Base-by-base conservation (phyloP, 1,139 yeast species). In the Hansenula lynferdii region DNA sequence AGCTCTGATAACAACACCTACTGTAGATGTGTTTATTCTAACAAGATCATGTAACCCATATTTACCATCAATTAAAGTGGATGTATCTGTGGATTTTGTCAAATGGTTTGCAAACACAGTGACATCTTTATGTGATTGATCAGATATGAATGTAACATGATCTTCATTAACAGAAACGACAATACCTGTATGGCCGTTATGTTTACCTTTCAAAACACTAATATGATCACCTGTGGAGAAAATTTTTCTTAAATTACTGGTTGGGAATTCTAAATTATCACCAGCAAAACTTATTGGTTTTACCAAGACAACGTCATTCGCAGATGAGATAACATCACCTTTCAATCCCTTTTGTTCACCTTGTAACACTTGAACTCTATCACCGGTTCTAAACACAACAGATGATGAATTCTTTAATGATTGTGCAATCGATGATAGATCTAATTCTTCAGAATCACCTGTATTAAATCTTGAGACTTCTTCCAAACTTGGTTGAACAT, bases 211-310 rank as follows among this genome's bases (percentile, higher is more conserved):
- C 34, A 86, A 77, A 23, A 92, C 95, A 43, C 96, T 80, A 14
- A 94, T 96, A 58, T 92, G 97, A 61, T 92, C 98, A 70, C 98
- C 98, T 38, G 89, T 80, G 38, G 75, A 66, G 62, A 92, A 92
- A 37, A 85, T 79, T 60, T 92, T 92, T 56, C 97, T 77, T 55
- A 92, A 70, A 49, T 87, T 85, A 37, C 75, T 72, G 5, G 83
- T 75, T 20, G 97, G 97, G 34, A 90, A 85, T 52, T 80, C 85
- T 41, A 81, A 64, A 41, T 72, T 65, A 47, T 71, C 64, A 47
- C 68, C 53, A 43, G 66, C 43, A 45, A 43, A 76, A 64, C 64
- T 74, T 57, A 64, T 67, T 60, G 69, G 67, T 71, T 66, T 72
- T 4, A 65, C 58, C 11, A 63, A 49, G 16, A 62, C 66, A 38